Evolutionary conservation across 441 rosid genomes (phyloP).

Genomic region (Gossypium gossypioides): DNA sequence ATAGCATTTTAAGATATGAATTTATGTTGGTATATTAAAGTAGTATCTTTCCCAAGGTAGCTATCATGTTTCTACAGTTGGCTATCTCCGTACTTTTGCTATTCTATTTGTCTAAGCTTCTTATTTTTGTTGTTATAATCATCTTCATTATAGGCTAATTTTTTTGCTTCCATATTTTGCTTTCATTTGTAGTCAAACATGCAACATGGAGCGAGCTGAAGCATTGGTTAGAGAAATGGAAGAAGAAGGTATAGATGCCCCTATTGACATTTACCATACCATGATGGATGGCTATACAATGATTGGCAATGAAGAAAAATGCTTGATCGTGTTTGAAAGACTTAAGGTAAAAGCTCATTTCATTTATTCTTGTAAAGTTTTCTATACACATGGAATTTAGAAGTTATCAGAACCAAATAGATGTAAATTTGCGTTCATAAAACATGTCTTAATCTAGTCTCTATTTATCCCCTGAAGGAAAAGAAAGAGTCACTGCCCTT

Average conservation of each 20-base stretch:
- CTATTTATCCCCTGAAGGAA: background rate
- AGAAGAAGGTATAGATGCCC: conserved; percentile 94
- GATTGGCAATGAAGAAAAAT: conserved; percentile 71
- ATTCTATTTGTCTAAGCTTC: background rate
- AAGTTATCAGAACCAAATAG: background rate
- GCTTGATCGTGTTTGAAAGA: conserved; percentile 71
- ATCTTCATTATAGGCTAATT: background rate
- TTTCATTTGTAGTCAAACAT: conserved; percentile 46
- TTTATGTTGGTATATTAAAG: background rate
- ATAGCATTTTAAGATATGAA: background rate
- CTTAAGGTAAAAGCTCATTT: conserved; percentile 53
- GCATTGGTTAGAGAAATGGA: conserved; percentile 89
- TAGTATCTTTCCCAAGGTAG: background rate
- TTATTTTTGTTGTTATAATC: background rate
- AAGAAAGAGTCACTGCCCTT: background rate
- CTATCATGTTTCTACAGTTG: background rate
- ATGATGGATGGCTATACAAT: conserved; percentile 96
- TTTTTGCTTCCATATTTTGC: background rate
- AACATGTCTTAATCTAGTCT: background rate
- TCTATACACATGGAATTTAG: background rate
- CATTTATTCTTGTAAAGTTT: background rate
- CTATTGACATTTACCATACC: conserved; percentile 75
- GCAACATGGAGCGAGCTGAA: conserved; percentile 76
- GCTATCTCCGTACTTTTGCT: background rate
- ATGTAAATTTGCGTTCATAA: background rate